phyloP scores from a whole-genome alignment of 805 yeast genomes.

The Candida golubevii region DNA sequence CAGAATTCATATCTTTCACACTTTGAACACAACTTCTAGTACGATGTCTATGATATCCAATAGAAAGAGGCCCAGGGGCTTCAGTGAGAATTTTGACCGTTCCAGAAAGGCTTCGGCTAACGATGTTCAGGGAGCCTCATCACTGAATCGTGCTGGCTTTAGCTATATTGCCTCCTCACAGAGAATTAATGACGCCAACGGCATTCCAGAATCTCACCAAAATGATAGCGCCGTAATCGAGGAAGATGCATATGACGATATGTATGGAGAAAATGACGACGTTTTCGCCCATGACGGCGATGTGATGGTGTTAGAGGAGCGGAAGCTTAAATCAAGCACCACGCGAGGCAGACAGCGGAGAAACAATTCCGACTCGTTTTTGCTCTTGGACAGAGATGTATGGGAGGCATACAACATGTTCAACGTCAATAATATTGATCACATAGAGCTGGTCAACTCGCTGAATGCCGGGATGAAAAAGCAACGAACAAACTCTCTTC shows the following conservation, averaged over 20 bases:
- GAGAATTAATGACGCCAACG: neutral
- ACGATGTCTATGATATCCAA: constrained; percentile 37
- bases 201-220: neutral
- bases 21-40: too few relatives aligned
- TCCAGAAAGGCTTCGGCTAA: constrained; percentile 14
- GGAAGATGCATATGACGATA: constrained; percentile 19
- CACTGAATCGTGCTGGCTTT: neutral
- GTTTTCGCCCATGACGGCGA: constrained; percentile 28
- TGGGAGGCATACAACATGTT: constrained; percentile 42
- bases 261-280: constrained; percentile 15
- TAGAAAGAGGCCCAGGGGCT: constrained; percentile 44
- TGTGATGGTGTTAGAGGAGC: constrained; percentile 35
- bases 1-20: too few relatives aligned
- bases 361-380: constrained; percentile 34
- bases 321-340: constrained; percentile 17
- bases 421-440: constrained; percentile 31
- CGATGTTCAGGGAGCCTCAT: constrained; percentile 1
- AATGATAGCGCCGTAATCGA: constrained; percentile 20
- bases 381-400: constrained; percentile 35
- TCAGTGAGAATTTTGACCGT: constrained; percentile 35
- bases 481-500: constrained; percentile 40
- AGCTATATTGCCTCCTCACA: constrained; percentile 1
- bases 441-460: neutral
- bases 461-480: constrained; percentile 22
- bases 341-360: constrained; percentile 17